Evolutionary conservation across 2,329 filamentous ascomycete species (phyloP), one percentile per base, ranked within the genome.

Genomic region (Nannizzia gypsea): DNA sequence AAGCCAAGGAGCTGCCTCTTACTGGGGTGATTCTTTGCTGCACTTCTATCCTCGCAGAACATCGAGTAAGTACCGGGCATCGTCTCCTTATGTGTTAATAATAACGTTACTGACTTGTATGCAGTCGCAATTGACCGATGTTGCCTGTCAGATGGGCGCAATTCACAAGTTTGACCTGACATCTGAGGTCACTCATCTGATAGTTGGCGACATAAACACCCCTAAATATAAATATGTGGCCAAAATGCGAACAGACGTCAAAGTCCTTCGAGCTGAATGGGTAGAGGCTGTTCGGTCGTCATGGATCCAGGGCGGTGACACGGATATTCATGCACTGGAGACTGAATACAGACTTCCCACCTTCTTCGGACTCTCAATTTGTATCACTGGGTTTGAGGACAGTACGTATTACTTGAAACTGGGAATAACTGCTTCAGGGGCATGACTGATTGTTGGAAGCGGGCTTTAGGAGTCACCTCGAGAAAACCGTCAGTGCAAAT

Each of bases 181-280:
- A n/a, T 89, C 88, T 60, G 90, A 96, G 72, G 90, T 95, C 55
- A 97, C 93, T 3, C 93, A 99, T 76, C 84, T 99, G 54, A 82
- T 99, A 64, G 89, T 96, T 63, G 93, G 91, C 71, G 86, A 88
- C 67, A 88, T 90, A 68, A 83, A 92, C 70, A 97, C 92, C 0
- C 84, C 88, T 56, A 99, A 99, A 73, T 99, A 99, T 75, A 87
- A 86, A 72, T 96, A 95, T 78, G 92, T 97, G 68, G 93, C 92
- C 59, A 89, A 86, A 69, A 88, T 92, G 71, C 83, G 93, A 58
- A 84, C 87, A 55, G 93, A 99, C 69, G 86, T 99, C 68, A 85
- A 84, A 70, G 86, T 90, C 56, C 85, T 99, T 76, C 83, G 83
- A 48, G 83, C 86, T n/a, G 81, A 83, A 68, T 99, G 90, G 89